Evolutionary conservation across 1,284 basidiomycete species (phyloP), one percentile per base, ranked within the genome.

Genomic region (Apiotrichum brassicae): DNA sequence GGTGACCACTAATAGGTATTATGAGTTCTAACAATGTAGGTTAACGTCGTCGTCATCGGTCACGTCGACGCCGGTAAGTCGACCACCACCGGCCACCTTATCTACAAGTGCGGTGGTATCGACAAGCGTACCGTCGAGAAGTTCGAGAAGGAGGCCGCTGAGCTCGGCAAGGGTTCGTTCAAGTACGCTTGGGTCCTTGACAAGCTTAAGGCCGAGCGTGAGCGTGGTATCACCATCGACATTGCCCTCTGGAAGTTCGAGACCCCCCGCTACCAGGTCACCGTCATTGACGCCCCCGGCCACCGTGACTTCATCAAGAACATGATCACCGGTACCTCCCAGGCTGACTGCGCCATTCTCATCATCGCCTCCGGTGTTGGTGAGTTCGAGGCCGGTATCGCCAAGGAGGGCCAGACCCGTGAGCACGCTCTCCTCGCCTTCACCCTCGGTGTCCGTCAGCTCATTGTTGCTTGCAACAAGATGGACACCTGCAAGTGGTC

Each of bases 271-370:
- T 94, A 56, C 55, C 81, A 83, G 77, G 85, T 89, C 65, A 89
- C 86, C 51, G 86, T 88, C 75, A 63, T 64, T 45, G 93, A 97
- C 76, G 95, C 94, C 76, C 95, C 94, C 50, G 95, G 94, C 75
- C 95, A 98, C 80, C 92, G 94, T 86, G 95, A 99, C 77, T 99
- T 99, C 81, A 99, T 99, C 85, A 99, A 99, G 83, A 98, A 97
- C 89, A 97, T 97, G 92, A 97, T 97, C 76, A 97, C 92, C 28
- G 94, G 94, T 84, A 98, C 94, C 73, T 97, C 94, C 71, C 94
- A 97, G 83, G 94, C 94, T 75, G 94, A 97, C 78, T 97, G 94
- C 74, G 94, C 92, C 73, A 87, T 98, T 75, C 91, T 99, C 76
- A 97, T 99, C 82, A 99, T 99, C 70, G 94, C 93, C 69, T 87